Evolutionary conservation across 805 yeast genomes (phyloP), one percentile per base, ranked within the genome.

Genomic region (Candida railenensis): DNA sequence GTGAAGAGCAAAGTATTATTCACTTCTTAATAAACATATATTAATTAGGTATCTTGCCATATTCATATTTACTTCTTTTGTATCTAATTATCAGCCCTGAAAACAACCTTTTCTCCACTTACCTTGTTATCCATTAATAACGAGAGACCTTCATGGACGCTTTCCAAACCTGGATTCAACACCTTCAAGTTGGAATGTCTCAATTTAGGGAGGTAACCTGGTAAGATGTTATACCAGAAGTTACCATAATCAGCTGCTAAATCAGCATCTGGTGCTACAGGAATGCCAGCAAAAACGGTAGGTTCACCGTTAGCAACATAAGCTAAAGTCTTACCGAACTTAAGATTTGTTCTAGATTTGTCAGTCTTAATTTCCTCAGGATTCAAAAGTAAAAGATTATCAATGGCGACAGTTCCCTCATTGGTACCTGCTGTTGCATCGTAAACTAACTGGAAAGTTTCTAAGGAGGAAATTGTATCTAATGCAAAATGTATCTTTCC

Each of bases 31-130:
- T n/a, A n/a, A n/a, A n/a, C n/a, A n/a, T n/a, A n/a, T n/a, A n/a
- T n/a, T n/a, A n/a, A n/a, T n/a, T n/a, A n/a, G n/a, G n/a, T n/a
- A 11, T 25, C 11, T 25, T 11, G 30, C 5, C 30, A 11, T 25
- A 25, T 25, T 25, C 30, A 25, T 25, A 25, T 25, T 25, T 11
- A 25, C 30, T 25, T 25, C 11, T 25, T 25, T 25, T 25, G 30
- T 25, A 25, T 7, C 11, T 25, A 25, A 7, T 25, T 25, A 11
- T 37, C 11, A 4, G 40, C 40, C 38, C 69, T 63, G 51, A 71
- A 67, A 5, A 77, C 78, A 46, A 77, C 51, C 58, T 78, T 78
- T 50, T 68, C 73, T 44, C 65, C 77, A 48, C 71, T 62, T 8
- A 73, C 77, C 55, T 74, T 69, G 43, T 65, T 62, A 9, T 62